Conservation (phyloP, 1,284 basidiomycete genomes). For the Fistulinella staudtii region DNA sequence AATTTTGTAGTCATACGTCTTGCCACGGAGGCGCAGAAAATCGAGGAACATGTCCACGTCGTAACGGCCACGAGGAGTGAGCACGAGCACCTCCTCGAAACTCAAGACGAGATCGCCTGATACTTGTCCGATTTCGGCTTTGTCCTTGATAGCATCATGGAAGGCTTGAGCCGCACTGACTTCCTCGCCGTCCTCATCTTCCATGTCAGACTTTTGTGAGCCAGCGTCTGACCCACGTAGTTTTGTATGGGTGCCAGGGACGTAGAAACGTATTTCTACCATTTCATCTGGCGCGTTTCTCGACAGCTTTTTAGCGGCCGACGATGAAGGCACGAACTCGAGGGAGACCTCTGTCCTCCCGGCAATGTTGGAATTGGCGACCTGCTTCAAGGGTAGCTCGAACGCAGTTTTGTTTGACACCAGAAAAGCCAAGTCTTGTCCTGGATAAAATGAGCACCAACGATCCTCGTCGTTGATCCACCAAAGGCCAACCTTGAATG, state of each 20-base stretch:
- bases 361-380: slow-evolving; percentile 97
- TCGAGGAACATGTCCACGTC: slow-evolving; percentile 98
- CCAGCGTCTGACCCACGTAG: slow-evolving; percentile 74
- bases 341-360: slow-evolving; percentile 96
- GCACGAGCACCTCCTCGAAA: slow-evolving; percentile 95
- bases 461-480: background rate
- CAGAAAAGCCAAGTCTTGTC: slow-evolving; percentile 85
- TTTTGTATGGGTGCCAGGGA: slow-evolving; percentile 80
- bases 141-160: slow-evolving; percentile 95
- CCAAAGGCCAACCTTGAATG: slow-evolving; percentile 70
- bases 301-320: slow-evolving; percentile 45
- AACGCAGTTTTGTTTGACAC: slow-evolving; percentile 91
- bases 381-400: slow-evolving; percentile 82
- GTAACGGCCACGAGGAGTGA: slow-evolving; percentile 95
- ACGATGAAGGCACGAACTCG: slow-evolving; percentile 71
- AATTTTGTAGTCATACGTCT: slow-evolving; percentile 99
- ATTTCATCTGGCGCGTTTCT: slow-evolving; percentile 76
- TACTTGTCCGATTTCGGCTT: slow-evolving; percentile 92
- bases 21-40: slow-evolving; percentile 91
- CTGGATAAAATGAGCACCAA: slow-evolving; percentile 39
- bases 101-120: slow-evolving; percentile 91
- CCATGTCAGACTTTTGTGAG: slow-evolving; percentile 67
- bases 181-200: slow-evolving; percentile 68
- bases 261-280: slow-evolving; percentile 94
- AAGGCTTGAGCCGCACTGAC: slow-evolving; percentile 93